Base-by-base conservation (phyloP, 108 stramenopile genomes). In the Nitzschia palea region DNA sequence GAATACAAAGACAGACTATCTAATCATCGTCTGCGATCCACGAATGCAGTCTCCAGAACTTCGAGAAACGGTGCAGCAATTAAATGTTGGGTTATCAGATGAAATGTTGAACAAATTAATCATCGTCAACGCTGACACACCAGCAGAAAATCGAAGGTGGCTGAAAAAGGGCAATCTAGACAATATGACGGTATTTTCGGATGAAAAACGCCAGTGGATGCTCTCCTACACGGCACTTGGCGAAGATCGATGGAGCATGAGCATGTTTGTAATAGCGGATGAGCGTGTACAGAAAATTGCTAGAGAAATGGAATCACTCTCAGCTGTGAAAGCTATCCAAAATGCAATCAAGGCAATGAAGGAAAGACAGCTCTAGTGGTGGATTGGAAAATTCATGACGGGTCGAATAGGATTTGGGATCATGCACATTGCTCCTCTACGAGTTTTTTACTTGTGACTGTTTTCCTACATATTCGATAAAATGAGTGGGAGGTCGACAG, bases 201-300 rank as follows among this genome's bases (percentile, higher is more conserved):
- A 90, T 69, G 89, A 93, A 66, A 85, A 85, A 25, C 40, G 80
- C 63, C 85, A 86, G 43, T 93, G 86, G 87, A 86, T 86, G 85
- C 61, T 75, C 44, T 52, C 77, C 14, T 82, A 82, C 37, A 90
- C 88, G 20, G 92, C 88, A 0, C 61, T 93, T 51, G 92, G 92
- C 14, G 92, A 88, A 44, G 76, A 85, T 71, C 74, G 89, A 63
- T 90, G 82, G 80, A 71, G 72, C 18, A 90, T 90, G 86, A 79
- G 76, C 9, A 70, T 88, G 73, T 87, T 87, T 45, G 55, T 93
- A 26, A 59, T 93, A 20, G 73, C 74, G 4, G 77, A 90, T 20
- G 89, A 76, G 30, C 56, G 62, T 56, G 64, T 88, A 12, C 82
- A 87, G 65, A 85, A 79, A 59, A 68, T 93, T 55, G 92, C 74